Percentiles rank a stretch among this genome's conserved stretches.
phyloP scores from a whole-genome alignment of 192 early-diverging fungal genomes.

The Neocallimastix lanati region DNA sequence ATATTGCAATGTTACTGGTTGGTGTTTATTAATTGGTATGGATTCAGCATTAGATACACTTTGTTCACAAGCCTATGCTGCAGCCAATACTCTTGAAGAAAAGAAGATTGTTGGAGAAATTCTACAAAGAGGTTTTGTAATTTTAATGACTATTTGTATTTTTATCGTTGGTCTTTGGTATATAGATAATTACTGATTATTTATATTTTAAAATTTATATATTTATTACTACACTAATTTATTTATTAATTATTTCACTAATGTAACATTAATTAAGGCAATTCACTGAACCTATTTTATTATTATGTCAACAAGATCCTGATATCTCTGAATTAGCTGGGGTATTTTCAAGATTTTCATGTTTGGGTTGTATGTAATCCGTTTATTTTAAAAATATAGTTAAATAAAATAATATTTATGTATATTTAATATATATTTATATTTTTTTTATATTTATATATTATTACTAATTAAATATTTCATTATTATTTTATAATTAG shows the following conservation, averaged over 20 bases:
- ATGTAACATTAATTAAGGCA: too few species aligned
- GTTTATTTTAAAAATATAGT: too few species aligned
- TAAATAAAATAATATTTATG: too few species aligned
- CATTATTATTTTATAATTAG: too few species aligned
- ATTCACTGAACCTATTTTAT: conserved; percentile 47
- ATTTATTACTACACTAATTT: too few species aligned
- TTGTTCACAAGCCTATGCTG: conserved; percentile 53
- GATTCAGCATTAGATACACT: conserved; percentile 58
- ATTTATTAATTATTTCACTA: too few species aligned
- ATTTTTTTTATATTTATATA: too few species aligned
- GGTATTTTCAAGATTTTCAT: conserved; percentile 41
- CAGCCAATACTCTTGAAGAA: conserved; percentile 13
- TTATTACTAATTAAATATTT: too few species aligned
- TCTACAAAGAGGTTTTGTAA: conserved; percentile 47
- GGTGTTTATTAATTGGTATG: conserved; percentile 46
- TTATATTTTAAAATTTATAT: too few species aligned
- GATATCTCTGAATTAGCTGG: conserved; percentile 47
- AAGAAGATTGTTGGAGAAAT: conserved; percentile 17
- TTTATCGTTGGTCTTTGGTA: conserved; percentile 50
- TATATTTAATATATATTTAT: too few species aligned
- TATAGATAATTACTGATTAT: too few species aligned
- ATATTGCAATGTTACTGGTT: conserved; percentile 30
- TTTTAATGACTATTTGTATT: conserved; percentile 45
- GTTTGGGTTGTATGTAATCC: conserved; percentile 25
- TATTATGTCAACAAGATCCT: conserved; percentile 55